Base-by-base conservation (phyloP, 1,284 basidiomycete species). In the Phlebopus sp. region DNA sequence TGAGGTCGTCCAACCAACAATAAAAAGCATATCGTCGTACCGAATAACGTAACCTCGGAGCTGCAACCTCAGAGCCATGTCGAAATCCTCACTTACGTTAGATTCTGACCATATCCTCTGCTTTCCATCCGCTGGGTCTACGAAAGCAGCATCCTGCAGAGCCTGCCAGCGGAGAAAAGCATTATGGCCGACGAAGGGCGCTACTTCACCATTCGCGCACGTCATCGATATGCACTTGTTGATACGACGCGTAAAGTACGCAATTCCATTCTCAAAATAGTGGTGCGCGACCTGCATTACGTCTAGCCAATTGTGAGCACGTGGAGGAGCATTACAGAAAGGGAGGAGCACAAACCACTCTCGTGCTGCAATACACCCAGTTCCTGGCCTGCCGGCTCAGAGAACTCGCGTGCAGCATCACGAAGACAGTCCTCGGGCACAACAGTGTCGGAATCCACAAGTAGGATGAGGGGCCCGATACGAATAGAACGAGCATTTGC, bases 141-240 rank as follows among this genome's bases (percentile, higher is more conserved):
- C 63, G 54, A 86, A 87, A 7, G 84, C 76, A 2, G 82, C 86
- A 49, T 92, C 90, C 62, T 93, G 90, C 5, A 92, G 69, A 1
- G 90, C 90, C 5, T 78, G 78, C 90, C 91, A 93, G 13, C 90
- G 80, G 31, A 93, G 71, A 70, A 92, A 92, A 2, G 90, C 90
- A 51, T 93, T 92, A 67, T 93, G 91, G 0, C 91, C 91, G 52
- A 93, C 87, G 59, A 92, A 92, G 1, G 90, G 90, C 0, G 90
- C 86, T 23, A 86, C 81, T 67, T 91, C 89, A 37, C 87, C 90
- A 56, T 88, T 90, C 4, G 80, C 83, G 51, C 81, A 84, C 21
- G 80, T 79, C 73, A 87, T 77, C 0, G 86, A 85, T 51, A 92
- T 92, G 56, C 78, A 83, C 58, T 75, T 76, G 68, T 91, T 88